Conservation (phyloP, 129 eudicot species). For the Artemisia annua region DNA sequence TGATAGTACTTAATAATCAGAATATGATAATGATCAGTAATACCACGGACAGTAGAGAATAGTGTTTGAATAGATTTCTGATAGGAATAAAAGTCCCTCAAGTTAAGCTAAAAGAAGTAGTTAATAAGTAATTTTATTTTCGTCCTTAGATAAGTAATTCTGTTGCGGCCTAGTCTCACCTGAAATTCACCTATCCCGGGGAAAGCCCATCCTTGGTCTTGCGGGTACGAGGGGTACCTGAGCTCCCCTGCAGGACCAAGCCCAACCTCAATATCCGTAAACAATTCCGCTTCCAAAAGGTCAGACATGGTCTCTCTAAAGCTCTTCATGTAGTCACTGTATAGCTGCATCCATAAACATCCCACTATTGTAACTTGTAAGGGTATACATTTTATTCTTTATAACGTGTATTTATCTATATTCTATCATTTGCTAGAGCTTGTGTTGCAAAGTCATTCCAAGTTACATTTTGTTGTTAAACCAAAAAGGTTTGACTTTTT, state of each 20-base stretch:
- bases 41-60: too few relatives aligned
- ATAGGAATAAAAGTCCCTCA: too few relatives aligned
- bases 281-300: conserved; percentile 55
- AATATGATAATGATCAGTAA: too few relatives aligned
- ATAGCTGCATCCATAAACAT: conserved; percentile 46
- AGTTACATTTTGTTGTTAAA: too few relatives aligned
- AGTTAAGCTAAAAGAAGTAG: too few relatives aligned
- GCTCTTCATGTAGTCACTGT: conserved; percentile 86
- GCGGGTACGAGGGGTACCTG: conserved; percentile 81
- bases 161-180: conserved; percentile 35
- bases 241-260: conserved; percentile 96
- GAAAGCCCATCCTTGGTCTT: conserved; percentile 80
- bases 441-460: too few relatives aligned
- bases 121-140: too few relatives aligned
- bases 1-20: background rate
- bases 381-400: too few relatives aligned
- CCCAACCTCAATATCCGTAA: conserved; percentile 90
- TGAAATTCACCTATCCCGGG: conserved; percentile 98
- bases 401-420: background rate
- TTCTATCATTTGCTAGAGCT: too few relatives aligned
- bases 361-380: background rate
- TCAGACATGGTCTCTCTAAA: conserved; percentile 76
- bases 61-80: too few relatives aligned
- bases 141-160: too few relatives aligned
- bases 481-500: too few relatives aligned